Evolutionary conservation across 2,329 filamentous ascomycete genomes (phyloP), one percentile per base, ranked within the genome.

Genomic region (Aspergillus pseudonomiae): DNA sequence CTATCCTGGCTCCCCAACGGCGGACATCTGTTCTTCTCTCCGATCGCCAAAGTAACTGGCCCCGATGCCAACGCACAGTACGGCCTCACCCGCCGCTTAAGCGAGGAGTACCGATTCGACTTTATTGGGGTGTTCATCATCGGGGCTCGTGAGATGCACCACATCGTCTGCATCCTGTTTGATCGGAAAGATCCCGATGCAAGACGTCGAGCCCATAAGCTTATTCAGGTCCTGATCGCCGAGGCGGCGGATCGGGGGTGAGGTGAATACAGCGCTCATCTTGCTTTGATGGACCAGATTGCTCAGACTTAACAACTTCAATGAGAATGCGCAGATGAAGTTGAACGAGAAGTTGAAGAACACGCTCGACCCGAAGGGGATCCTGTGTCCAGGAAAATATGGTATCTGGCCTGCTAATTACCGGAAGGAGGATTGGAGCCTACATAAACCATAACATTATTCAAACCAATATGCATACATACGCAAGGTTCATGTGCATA

Each of bases 1-100:
- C 73, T 83, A 5, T 81, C 84, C 70, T 86, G 84, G 84, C 71
- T 82, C 9, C 82, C 83, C 4, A 86, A 86, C 67, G 83, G 81
- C 5, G 50, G n/a, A 19, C 30, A 54, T 21, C 24, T 54, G 26
- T 54, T 36, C 10, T 86, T 86, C 74, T 81, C 78, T 6, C 84
- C 84, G 1, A 85, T 86, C 63, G 78, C 80, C 7, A 81, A 81
- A 34, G 82, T 84, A 1, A 76, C 77, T 1, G 84, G 81, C 3
- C 73, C 77, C 12, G 83, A 86, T 62, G 84, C 82, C 1, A 75
- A 76, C 50, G 68, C 75, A 1, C 79, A 84, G 62, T 82, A 84
- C 68, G 66, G 76, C 6, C 67, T 84, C 30, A 82, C 78, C 7
- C 66, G 77, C 68, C 74, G 69, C 5, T 72, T 78, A 32, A 74